Evolutionary conservation across 306 rosid species (phyloP).

Genomic region (Cucurbita ficifolia): DNA sequence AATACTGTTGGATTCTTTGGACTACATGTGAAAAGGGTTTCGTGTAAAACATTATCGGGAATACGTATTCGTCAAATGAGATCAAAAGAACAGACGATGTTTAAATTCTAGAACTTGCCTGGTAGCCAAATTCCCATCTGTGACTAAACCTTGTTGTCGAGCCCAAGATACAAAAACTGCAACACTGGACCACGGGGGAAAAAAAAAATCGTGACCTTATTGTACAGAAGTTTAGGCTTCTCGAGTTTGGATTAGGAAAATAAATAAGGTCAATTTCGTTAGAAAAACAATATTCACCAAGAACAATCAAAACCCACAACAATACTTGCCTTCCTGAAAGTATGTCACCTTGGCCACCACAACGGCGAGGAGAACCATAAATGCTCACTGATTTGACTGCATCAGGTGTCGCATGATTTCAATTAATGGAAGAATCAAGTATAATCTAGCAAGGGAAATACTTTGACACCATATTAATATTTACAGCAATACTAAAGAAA

Average conservation of each 20-base stretch:
- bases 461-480: neutral
- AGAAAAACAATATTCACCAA: neutral
- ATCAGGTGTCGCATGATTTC: neutral
- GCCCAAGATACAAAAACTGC: slow-evolving; percentile 87
- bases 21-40: slow-evolving; percentile 17
- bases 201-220: neutral
- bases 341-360: slow-evolving; percentile 94
- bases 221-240: neutral
- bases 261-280: neutral
- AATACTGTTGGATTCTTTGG: slow-evolving; percentile 50
- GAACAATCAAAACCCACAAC: neutral
- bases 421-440: neutral
- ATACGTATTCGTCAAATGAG: slow-evolving; percentile 1
- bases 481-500: neutral
- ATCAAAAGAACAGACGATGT: neutral
- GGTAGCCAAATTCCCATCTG: slow-evolving; percentile 19
- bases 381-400: slow-evolving; percentile 70
- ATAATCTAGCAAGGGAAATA: neutral
- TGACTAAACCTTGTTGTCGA: slow-evolving; percentile 16
- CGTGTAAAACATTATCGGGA: neutral
- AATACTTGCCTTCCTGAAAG: slow-evolving; percentile 87
- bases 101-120: slow-evolving; percentile 21
- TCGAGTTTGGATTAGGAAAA: neutral
- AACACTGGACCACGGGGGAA: slow-evolving; percentile 33
- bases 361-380: slow-evolving; percentile 82